Percentiles rank a stretch among this genome's conserved stretches.
These are phyloP conservation scores for Phallus indusiatus DNA, from an alignment of 768 basidiomycete genomes.

Conservation along the genomic window DNA sequence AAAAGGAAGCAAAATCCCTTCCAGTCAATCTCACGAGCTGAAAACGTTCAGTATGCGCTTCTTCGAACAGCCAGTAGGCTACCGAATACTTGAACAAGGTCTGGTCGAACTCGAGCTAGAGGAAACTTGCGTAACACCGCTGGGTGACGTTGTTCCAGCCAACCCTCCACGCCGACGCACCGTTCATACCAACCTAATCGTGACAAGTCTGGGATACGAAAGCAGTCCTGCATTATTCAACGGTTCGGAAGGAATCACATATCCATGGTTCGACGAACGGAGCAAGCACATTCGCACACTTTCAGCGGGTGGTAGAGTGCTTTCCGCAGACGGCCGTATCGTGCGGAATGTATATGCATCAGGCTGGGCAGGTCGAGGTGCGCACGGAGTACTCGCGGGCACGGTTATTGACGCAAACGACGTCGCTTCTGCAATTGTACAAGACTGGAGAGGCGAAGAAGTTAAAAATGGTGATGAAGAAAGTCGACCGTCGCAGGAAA, in stretches of 20 bases:
- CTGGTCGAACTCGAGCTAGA: slow-evolving; percentile 9
- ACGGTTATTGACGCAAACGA: slow-evolving; percentile 91
- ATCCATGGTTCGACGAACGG: slow-evolving; percentile 48
- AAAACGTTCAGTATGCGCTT: slow-evolving; percentile 73
- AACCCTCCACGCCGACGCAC: background rate
- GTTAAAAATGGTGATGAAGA: slow-evolving; percentile 4
- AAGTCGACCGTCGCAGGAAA: background rate
- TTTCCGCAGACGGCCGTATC: slow-evolving; percentile 17
- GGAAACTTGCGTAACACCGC: slow-evolving; percentile 12
- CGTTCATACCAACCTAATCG: slow-evolving; percentile 62
- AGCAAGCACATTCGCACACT: slow-evolving; percentile 35
- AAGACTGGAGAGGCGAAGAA: slow-evolving; percentile 32
- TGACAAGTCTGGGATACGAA: slow-evolving; percentile 84
- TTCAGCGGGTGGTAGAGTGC: slow-evolving; percentile 17
- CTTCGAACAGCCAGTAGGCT: slow-evolving; percentile 56
- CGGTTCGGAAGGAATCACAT: slow-evolving; percentile 26
- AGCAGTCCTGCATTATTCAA: slow-evolving; percentile 29
- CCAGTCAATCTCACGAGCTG: slow-evolving; percentile 40
- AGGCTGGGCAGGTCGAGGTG: slow-evolving; percentile 90
- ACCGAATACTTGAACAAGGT: background rate
- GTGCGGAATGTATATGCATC: slow-evolving; percentile 71
- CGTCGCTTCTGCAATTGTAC: slow-evolving; percentile 60
- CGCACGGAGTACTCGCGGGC: slow-evolving; percentile 81
- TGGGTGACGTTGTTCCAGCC: background rate
- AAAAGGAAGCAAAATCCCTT: slow-evolving; percentile 47